Evolutionary conservation across 1,139 yeast genomes (phyloP), one percentile per base, ranked within the genome.

Genomic region (Debaryomycetaceae sp.): DNA sequence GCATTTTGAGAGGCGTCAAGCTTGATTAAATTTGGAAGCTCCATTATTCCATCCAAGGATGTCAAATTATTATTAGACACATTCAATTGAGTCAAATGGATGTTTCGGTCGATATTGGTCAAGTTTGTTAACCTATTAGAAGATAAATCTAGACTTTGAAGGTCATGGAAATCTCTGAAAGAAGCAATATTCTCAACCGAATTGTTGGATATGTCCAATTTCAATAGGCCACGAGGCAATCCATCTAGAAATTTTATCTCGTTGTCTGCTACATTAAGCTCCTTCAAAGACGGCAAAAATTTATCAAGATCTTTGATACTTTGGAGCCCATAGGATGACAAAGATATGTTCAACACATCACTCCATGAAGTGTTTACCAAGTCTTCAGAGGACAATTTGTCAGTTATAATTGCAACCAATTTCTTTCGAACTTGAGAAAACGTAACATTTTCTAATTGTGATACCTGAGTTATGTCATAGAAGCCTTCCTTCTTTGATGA

Each of bases 351-450:
- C 8, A 46, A 53, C 1, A 78, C 58, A 6, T 52, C 49, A 24
- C 63, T 64, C 84, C 84, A 79, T 35, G 67, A 59, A 3, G 26
- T 22, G 9, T 62, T 61, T 19, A 60, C 53, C 26, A 55, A 55
- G 7, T 52, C 44, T 6, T 52, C 44, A 8, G 53, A 58, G 0
- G 76, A 64, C 33, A 74, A 58, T 2, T 59, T 53, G 36, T 73
- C 76, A 1, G 77, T 76, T n/a, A 79, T 65, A 1, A 73, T 63
- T 2, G 78, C 62, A 5, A 77, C 78, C 34, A 79, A 52, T 13
- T 56, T 58, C 41, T 59, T 66, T 44, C 71, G 71, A 0, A 78
- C 67, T 46, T 73, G 73, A 1, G 81, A 67, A 50, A 78, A 79
- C 1, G 81, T 70, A 3, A 75, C 45, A 32, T 77, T 72, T n/a